Base-by-base conservation (phyloP, 2,329 filamentous ascomycete genomes). In the Botrytis porri region DNA sequence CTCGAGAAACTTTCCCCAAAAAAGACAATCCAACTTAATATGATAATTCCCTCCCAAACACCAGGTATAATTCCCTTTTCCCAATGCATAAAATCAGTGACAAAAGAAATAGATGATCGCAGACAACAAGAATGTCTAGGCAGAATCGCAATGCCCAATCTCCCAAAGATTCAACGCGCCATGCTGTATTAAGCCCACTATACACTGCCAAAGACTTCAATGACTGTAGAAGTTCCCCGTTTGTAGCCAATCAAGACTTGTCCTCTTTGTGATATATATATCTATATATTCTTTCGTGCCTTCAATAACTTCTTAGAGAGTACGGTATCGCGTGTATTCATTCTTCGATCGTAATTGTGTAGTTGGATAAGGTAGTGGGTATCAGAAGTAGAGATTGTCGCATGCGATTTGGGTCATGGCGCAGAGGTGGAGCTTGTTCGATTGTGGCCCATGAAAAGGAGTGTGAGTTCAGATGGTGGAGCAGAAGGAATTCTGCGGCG, bases 51-150 rank as follows among this genome's bases (percentile, higher is more conserved):
- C 72, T 75, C 75, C 74, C 75, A 66, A 78, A 80, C 78, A 79
- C 79, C 79, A 75, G 78, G 78, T 79, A 80, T 79, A 78, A 74
- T 77, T 74, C 78, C 78, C 75, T 78, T 77, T 77, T 73, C 77
- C 75, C 78, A 75, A 80, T 80, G 78, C 77, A 74, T 76, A 60
- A 61, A 63, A 39, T 48, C 73, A 71, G 35, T 72, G 73, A 64
- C 29, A 73, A 65, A 73, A 67, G 37, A 64, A 75, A n/a, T 29
- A 32, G 51, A 75, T n/a, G 60, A 74, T 54, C 48, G 63, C 65
- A 73, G n/a, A 43, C 41, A 75, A 73, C 9, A 37, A 72, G 51
- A 51, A 39, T 70, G 72, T 64, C 59, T 62, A 74, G 75, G 65
- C 73, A 71, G 62, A 63, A 77, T 76, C 70, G 75, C 75, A 73